phyloP scores from a whole-genome alignment of 495 filamentous ascomycete genomes.

The Beverwykella pulmonaria region DNA sequence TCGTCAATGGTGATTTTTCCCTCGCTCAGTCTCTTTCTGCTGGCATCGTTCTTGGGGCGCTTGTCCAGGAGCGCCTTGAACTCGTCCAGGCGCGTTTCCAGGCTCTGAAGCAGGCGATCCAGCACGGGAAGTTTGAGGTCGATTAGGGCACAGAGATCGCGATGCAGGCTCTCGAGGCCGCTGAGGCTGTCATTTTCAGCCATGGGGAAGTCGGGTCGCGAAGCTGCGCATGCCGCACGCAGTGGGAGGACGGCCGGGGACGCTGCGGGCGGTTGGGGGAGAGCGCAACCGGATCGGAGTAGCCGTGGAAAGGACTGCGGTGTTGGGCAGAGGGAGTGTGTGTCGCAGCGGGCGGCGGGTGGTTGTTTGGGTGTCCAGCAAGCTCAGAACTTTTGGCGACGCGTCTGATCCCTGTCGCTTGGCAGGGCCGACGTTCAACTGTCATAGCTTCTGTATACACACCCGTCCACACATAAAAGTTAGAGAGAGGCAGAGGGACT shows the following conservation, averaged over 20 bases:
- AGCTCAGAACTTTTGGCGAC: conserved; percentile 18
- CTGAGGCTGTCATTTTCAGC: conserved; percentile 65
- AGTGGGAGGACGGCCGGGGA: background rate
- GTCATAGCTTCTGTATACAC: background rate
- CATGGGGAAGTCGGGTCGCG: conserved; percentile 52
- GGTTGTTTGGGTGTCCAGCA: background rate
- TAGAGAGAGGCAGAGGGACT: background rate
- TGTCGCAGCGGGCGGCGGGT: background rate
- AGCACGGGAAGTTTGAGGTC: conserved; percentile 63
- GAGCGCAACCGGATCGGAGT: no score
- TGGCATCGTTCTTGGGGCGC: conserved; percentile 67
- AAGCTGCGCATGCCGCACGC: conserved; percentile 21
- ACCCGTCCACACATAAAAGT: background rate
- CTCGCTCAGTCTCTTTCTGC: conserved; percentile 61
- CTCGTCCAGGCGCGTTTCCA: conserved; percentile 69
- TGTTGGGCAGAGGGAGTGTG: no score
- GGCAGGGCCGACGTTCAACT: background rate
- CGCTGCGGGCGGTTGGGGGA: background rate
- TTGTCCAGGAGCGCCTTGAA: conserved; percentile 81
- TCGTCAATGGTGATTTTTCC: conserved; percentile 69
- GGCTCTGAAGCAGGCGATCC: conserved; percentile 64
- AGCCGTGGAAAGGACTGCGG: no score
- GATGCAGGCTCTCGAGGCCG: conserved; percentile 73
- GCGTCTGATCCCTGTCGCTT: conserved; percentile 28
- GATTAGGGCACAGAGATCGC: conserved; percentile 70